Evolutionary conservation across 163 green algal genomes (phyloP), one percentile per base, ranked within the genome.

Genomic region (Trebouxia gelatinosa): DNA sequence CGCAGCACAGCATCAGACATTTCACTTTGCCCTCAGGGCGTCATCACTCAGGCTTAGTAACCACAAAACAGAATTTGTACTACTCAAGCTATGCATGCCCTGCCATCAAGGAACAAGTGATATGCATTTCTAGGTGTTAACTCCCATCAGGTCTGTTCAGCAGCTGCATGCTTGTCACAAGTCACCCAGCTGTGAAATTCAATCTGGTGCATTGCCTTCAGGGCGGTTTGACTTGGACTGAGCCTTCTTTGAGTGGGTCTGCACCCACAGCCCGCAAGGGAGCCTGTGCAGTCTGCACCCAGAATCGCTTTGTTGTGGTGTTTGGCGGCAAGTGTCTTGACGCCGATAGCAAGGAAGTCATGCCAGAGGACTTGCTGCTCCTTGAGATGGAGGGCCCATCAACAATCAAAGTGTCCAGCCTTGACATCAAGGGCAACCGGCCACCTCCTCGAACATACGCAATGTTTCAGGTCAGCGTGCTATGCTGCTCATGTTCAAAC

Each of bases 301-400:
- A 77, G 46, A 84, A 64, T 26, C 57, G 78, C 66, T 78, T 78
- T 28, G 83, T 93, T 7, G 86, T 91, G 38, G 80, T 95, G 79
- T 92, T 92, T 79, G 84, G 86, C 11, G 91, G 91, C 59, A 79
- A 80, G 29, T 50, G 77, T 13, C 6, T 78, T 26, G 77, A 85
- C 68, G 85, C 83, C n/a, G 75, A 89, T 39, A 84, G 86, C 43
- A 81, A 84, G 28, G 78, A 86, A 43, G 58, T 87, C 5, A 46
- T 85, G 13, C 75, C 88, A 0, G 81, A 87, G 29, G 88, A 95
- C 38, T 39, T 92, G 35, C 80, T 91, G 23, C 75, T 95, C 17
- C 65, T 93, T 35, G 81, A 90, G 37, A 32, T 91, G 29, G 84
- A 83, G 32, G 64, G 78, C 28, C 70, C 82, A 64, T 82, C 80